A percentile compares a stretch with the other conserved stretches of the same genome.
These are phyloP conservation scores for Pisolithus albus DNA, from an alignment of 768 basidiomycete genomes.

Conservation along the genomic window DNA sequence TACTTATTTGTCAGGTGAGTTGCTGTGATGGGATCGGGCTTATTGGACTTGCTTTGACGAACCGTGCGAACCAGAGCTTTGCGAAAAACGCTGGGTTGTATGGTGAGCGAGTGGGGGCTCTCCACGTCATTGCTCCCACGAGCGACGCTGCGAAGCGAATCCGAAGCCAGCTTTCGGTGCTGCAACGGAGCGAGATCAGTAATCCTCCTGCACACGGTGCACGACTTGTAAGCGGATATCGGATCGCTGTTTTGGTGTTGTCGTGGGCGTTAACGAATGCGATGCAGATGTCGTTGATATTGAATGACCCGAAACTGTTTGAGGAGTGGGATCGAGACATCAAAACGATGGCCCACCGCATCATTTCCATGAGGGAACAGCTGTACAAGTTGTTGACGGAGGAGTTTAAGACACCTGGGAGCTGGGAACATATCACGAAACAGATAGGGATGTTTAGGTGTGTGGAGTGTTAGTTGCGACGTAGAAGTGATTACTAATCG, in stretches of 20 bases:
- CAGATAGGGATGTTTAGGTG: conserved; percentile 99
- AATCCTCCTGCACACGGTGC: conserved; percentile 92
- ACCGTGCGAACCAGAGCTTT: conserved; percentile 59
- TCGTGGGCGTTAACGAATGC: background rate
- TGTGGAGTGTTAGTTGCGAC: conserved; percentile 7
- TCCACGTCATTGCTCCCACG: conserved; percentile 68
- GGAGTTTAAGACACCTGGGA: conserved; percentile 80
- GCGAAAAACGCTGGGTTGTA: conserved; percentile 97
- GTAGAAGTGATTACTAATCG: conserved; percentile 7
- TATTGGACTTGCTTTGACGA: conserved; percentile 8
- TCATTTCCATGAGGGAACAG: conserved; percentile 85
- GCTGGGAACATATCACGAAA: conserved; percentile 91
- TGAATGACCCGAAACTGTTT: conserved; percentile 69
- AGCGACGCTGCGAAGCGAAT: conserved; percentile 65
- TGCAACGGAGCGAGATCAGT: conserved; percentile 92
- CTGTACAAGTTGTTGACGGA: conserved; percentile 62
- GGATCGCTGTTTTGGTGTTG: background rate
- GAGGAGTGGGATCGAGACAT: conserved; percentile 90
- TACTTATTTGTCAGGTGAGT: conserved; percentile 83
- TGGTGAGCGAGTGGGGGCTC: conserved; percentile 89
- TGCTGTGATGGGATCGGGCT: background rate
- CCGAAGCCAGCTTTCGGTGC: conserved; percentile 83
- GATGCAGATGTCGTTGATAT: conserved; percentile 65
- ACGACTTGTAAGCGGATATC: conserved; percentile 53
- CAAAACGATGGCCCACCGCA: conserved; percentile 66